Evolutionary conservation across 1,284 basidiomycete genomes (phyloP), one percentile per base, ranked within the genome.

Genomic region (Testicularia cyperi): DNA sequence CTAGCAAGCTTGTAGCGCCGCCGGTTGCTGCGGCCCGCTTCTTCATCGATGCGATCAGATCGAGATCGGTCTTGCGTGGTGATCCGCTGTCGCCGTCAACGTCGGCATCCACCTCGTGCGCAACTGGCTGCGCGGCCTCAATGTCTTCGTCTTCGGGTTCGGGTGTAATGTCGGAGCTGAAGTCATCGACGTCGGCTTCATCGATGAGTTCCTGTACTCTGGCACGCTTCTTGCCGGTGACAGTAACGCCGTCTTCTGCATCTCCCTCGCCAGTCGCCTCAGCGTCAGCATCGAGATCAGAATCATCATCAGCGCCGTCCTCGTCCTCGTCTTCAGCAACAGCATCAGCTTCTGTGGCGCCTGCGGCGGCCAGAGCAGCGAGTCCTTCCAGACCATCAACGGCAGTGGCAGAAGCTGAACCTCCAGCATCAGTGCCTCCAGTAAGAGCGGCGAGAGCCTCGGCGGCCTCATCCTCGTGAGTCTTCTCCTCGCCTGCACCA

Each of bases 1-100:
- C 55, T 22, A 70, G 44, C 4, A 70, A 51, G 25, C 68, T 70
- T 10, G 63, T 62, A 7, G 68, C 68, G 15, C 68, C 68, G 10
- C 68, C 68, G 2, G 68, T 70, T 6, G 68, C 68, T 10, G 68
- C 68, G 14, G 68, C 68, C 6, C 68, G 65, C 44, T 65, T 64
- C 49, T 70, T 70, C 45, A 63, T 63, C n/a, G 60, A 53, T 2
- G 60, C 60, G 15, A 63, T 63, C 29, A 63, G 48, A 32, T 56
- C 53, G 21, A 63, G 60, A 22, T 57, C 49, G 27, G 48, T 53
- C 5, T 44, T 46, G 39, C 54, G 53, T 10, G 41, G 53, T 5
- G 53, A 53, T n/a, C n/a, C n/a, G n/a, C n/a, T n/a, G n/a, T n/a
- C n/a, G 20, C 41, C 61, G n/a, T 36, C 44, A n/a, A 55, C 54